Percentiles rank a stretch among this genome's conserved stretches.
Evolutionary conservation across 495 filamentous ascomycete genomes (phyloP).

Genomic region (Hamigera avellanea): DNA sequence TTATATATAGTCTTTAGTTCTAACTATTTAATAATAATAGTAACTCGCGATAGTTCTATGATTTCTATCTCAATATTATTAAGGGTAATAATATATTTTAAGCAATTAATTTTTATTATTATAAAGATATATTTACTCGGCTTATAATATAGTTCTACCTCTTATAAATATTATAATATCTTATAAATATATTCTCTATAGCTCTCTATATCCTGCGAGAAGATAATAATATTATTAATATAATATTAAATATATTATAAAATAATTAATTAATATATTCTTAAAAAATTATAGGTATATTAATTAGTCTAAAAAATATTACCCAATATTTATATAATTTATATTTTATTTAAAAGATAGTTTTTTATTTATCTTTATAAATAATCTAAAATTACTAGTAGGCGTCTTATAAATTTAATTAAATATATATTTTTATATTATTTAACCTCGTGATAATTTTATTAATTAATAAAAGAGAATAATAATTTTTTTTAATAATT

Average conservation of each 20-base stretch:
- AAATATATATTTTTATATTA: no score
- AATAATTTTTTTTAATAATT: no score
- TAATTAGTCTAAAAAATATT: conserved; percentile 4
- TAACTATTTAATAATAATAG: conserved; percentile 5
- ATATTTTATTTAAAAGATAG: not conserved
- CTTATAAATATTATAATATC: no score
- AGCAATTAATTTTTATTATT: conserved; percentile 1
- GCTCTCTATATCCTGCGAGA: not conserved
- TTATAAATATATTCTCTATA: no score
- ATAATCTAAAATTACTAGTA: not conserved
- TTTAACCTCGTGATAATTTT: no score
- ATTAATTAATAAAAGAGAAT: no score
- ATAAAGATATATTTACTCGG: not conserved
- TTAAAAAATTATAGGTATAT: conserved; percentile 6
- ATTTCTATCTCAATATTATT: conserved; percentile 5
- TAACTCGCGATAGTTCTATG: conserved; percentile 1
- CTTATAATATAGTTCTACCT: not conserved
- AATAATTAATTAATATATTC: conserved; percentile 4
- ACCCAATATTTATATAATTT: not conserved
- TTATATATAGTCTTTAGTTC: conserved; percentile 3
- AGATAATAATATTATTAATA: not conserved
- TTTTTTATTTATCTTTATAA: not conserved
- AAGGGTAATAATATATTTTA: conserved; percentile 1
- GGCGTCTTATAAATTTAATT: not conserved
- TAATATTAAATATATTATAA: conserved; percentile 2